These are phyloP conservation scores for Saccharomycopsis sp. DNA, from an alignment of 805 yeast species.

Conservation along the genomic window DNA sequence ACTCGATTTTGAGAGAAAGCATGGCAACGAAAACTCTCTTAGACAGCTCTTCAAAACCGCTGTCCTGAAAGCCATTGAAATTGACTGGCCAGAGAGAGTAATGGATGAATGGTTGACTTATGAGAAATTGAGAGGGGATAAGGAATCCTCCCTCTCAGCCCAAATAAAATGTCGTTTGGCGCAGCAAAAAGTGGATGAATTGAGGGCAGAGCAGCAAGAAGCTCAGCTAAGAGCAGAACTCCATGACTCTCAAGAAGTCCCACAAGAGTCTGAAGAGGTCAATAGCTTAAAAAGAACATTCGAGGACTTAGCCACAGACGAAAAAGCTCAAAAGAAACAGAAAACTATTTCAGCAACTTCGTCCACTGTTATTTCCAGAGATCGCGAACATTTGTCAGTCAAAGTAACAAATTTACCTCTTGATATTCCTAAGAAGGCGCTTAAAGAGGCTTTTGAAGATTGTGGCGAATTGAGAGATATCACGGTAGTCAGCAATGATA, in stretches of 20 bases:
- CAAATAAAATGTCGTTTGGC: background rate
- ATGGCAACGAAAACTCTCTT: slow-evolving; percentile 26
- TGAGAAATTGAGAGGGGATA: slow-evolving; percentile 16
- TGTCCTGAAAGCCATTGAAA: slow-evolving; percentile 22
- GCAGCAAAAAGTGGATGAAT: background rate
- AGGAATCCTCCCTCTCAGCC: slow-evolving; percentile 7
- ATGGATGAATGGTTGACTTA: slow-evolving; percentile 38
- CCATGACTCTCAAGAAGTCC: background rate
- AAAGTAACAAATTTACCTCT: slow-evolving; percentile 44
- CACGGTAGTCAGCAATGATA: slow-evolving; percentile 20
- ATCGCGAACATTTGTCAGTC: slow-evolving; percentile 55
- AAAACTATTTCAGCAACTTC: slow-evolving; percentile 8
- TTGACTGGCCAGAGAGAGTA: slow-evolving; percentile 49
- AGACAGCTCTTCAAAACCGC: slow-evolving; percentile 31
- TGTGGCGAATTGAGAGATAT: slow-evolving; percentile 51
- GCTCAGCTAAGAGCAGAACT: background rate
- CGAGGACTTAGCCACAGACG: slow-evolving; percentile 1
- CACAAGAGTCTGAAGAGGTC: slow-evolving; percentile 7
- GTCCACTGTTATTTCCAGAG: slow-evolving; percentile 30
- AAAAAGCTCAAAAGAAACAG: slow-evolving; percentile 15
- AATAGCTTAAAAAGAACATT: slow-evolving; percentile 5
- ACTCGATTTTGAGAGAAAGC: slow-evolving; percentile 32
- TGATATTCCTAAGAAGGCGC: slow-evolving; percentile 32
- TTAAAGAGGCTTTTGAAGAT: slow-evolving; percentile 43
- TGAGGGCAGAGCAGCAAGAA: slow-evolving; percentile 10